Base-by-base conservation (phyloP, 495 filamentous ascomycete genomes). In the Lophium mytilinum region DNA sequence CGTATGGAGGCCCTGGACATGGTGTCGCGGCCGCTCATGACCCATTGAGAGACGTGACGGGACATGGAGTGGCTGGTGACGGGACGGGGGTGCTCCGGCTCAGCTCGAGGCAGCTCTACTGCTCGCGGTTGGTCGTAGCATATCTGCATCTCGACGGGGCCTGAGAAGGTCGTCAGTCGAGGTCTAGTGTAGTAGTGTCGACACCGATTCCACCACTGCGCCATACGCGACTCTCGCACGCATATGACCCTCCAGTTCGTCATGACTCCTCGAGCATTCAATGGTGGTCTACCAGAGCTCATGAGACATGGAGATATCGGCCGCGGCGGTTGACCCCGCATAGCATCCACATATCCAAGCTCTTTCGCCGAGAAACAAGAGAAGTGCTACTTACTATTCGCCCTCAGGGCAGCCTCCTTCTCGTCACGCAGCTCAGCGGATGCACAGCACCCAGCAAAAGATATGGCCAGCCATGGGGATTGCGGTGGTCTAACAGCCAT, bases 371-470 rank as follows among this genome's bases (percentile, higher is more conserved):
- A 41, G 17, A 41, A 41, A 8, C 17, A 41, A 41, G 17, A 41
- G 39, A 50, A 40, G 18, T 53, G 39, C 43, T 9, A 55, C 61
- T 40, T 55, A 64, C 61, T 46, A 21, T 55, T 54, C 45, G 37
- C 53, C 30, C 46, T 47, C 15, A 61, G 39, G 9, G 21, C 41
- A 37, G 40, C 53, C 48, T 33, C 52, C 37, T 61, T 52, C 17
- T 57, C 49, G 12, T 52, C 21, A 50, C 43, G 50, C 24, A 57
- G 50, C 33, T 60, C 40, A 19, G 41, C 24, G 57, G 64, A 56
- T 58, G 64, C 64, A 63, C 64, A 66, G 64, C 64, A 66, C 53
- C 64, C 64, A 30, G 24, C 24, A 48, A 62, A 58, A 21, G 54
- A 55, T 21, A 61, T 60, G 60, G 57, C 64, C 64, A 66, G 60